These are phyloP conservation scores for Pseudomonodictys pantanalensis DNA, from an alignment of 495 filamentous ascomycete genomes.

Conservation along the genomic window DNA sequence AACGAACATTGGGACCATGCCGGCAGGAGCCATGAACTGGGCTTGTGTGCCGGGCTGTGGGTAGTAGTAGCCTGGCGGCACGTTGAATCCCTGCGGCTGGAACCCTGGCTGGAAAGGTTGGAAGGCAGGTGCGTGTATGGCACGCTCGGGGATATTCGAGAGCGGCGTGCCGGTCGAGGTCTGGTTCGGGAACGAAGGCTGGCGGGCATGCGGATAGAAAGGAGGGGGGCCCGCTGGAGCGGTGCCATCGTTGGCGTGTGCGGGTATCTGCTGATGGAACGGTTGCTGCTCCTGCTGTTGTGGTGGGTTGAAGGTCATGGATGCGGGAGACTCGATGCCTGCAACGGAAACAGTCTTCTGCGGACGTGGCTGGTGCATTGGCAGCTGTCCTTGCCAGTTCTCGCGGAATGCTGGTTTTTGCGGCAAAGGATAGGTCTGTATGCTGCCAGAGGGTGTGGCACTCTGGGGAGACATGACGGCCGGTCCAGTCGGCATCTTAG, in stretches of 20 bases:
- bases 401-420: constrained; percentile 76
- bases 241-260: constrained; percentile 58
- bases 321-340: constrained; percentile 84
- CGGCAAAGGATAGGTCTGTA: constrained; percentile 53
- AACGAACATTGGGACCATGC: constrained; percentile 37
- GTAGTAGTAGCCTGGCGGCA: constrained; percentile 50
- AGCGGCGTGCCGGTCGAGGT: constrained; percentile 78
- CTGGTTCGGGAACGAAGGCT: constrained; percentile 74
- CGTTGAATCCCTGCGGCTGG: constrained; percentile 34
- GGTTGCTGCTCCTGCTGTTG: constrained; percentile 76
- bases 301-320: constrained; percentile 63
- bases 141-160: constrained; percentile 91
- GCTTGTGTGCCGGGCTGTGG: constrained; percentile 29
- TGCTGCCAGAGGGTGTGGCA: constrained; percentile 48
- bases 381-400: constrained; percentile 68
- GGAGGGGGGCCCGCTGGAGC: constrained; percentile 51
- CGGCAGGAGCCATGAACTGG: constrained; percentile 30
- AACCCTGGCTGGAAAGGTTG: constrained; percentile 55
- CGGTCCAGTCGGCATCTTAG: constrained; percentile 12
- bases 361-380: constrained; percentile 94
- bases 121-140: constrained; percentile 88
- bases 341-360: constrained; percentile 93
- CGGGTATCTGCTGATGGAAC: constrained; percentile 87
- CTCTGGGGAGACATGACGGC: constrained; percentile 24
- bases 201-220: constrained; percentile 59